These are phyloP conservation scores for Pyronema domesticum DNA, from an alignment of 495 filamentous ascomycete species.

Conservation along the genomic window DNA sequence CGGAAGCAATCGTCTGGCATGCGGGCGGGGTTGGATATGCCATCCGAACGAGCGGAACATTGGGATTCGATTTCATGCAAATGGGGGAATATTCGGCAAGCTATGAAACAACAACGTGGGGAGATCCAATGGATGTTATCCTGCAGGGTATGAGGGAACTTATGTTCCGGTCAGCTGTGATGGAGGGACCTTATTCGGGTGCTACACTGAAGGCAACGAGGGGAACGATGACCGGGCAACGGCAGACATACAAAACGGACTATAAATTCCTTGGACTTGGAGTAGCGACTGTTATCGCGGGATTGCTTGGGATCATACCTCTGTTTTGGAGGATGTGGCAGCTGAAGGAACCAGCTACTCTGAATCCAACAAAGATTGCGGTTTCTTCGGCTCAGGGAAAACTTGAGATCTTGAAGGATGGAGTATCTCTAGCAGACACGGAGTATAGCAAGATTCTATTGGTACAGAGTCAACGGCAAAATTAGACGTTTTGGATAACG, in stretches of 20 bases:
- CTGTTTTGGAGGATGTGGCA: slow-evolving; percentile 7
- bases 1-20: background rate
- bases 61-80: slow-evolving; percentile 4
- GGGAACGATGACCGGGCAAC: background rate
- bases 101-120: slow-evolving; percentile 1
- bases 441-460: too few species aligned
- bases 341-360: background rate
- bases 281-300: background rate
- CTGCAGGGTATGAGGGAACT: slow-evolving; percentile 8
- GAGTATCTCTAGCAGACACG: background rate
- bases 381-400: background rate
- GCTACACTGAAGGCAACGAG: background rate
- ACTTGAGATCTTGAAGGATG: background rate
- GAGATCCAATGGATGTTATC: slow-evolving; percentile 5
- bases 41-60: background rate
- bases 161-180: slow-evolving; percentile 9
- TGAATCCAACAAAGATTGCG: background rate
- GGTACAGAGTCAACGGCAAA: too few species aligned
- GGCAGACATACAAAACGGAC: slow-evolving; percentile 5
- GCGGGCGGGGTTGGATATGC: background rate
- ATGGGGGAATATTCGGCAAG: background rate
- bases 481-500: too few species aligned
- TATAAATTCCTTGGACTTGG: slow-evolving; percentile 4
- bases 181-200: slow-evolving; percentile 1
- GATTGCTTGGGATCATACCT: slow-evolving; percentile 3